Evolutionary conservation across 495 filamentous ascomycete genomes (phyloP).

Genomic region (Amniculicola lignicola): DNA sequence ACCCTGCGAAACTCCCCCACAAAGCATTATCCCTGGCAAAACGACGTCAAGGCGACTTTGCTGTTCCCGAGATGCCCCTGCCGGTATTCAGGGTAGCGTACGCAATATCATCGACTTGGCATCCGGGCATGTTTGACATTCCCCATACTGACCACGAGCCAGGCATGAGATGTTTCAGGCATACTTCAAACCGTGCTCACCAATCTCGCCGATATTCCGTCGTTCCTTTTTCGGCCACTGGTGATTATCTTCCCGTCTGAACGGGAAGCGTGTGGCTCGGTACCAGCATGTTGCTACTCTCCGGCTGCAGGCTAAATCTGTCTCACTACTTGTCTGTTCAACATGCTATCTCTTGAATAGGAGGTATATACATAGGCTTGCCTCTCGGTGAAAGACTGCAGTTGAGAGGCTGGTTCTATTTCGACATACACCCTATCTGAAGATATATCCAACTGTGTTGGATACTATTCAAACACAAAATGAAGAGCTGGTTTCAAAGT

Average conservation of each 20-base stretch:
- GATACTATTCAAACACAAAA: neutral
- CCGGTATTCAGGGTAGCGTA: no score
- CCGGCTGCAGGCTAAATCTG: constrained; percentile 31
- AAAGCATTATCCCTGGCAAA: no score
- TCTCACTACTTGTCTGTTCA: constrained; percentile 12
- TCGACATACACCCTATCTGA: neutral
- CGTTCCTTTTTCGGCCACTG: constrained; percentile 16
- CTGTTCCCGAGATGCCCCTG: no score
- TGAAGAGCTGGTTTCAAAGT: constrained; percentile 26
- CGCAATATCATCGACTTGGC: constrained; percentile 18
- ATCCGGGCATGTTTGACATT: constrained; percentile 4
- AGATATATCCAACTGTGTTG: neutral
- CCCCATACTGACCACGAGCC: constrained; percentile 16
- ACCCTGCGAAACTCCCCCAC: no score
- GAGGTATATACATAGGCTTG: constrained; percentile 29
- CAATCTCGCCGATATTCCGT: constrained; percentile 17
- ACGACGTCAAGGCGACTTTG: no score
- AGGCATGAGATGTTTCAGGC: constrained; percentile 28
- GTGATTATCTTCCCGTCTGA: constrained; percentile 11
- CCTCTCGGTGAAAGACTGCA: no score
- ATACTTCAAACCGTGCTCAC: constrained; percentile 16
- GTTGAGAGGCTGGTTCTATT: neutral
- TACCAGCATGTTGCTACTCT: constrained; percentile 23
- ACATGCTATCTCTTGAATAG: constrained; percentile 3
- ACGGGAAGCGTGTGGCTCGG: constrained; percentile 10